Conservation (phyloP, 805 yeast genomes). For the Candida sanyiensis region DNA sequence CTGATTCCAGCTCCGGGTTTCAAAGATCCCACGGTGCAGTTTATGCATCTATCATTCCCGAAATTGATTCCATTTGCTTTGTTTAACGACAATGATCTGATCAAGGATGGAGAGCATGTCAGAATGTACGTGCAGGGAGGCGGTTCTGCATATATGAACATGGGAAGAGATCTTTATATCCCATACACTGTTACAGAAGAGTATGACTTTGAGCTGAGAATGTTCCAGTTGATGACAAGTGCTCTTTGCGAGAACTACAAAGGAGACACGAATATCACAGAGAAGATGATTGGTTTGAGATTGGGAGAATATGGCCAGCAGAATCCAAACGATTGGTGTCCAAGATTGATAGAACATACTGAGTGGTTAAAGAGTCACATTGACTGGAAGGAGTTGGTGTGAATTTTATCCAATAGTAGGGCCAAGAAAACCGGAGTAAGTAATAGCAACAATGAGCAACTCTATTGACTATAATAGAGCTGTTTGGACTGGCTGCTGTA, state of each 20-base stretch:
- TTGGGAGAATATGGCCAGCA: slow-evolving; percentile 1
- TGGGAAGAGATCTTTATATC: slow-evolving; percentile 1
- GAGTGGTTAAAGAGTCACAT: not conserved
- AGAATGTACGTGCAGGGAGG: slow-evolving; percentile 3
- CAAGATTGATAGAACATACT: not conserved
- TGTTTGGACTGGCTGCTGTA: too few relatives aligned
- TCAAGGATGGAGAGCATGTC: slow-evolving; percentile 2
- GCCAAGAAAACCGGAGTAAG: too few relatives aligned
- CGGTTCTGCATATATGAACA: not conserved
- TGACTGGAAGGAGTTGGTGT: not conserved
- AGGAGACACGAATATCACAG: not conserved
- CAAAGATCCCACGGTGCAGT: not conserved
- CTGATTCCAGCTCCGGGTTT: not conserved
- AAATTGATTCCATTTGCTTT: slow-evolving; percentile 2
- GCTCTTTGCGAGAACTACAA: not conserved
- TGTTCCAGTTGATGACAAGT: slow-evolving; percentile 1
- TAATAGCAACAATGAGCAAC: too few relatives aligned
- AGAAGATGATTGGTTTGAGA: not conserved
- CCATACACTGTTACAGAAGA: not conserved
- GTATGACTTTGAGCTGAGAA: slow-evolving; percentile 1
- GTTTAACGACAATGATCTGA: slow-evolving; percentile 1
- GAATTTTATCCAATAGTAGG: too few relatives aligned
- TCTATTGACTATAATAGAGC: too few relatives aligned
- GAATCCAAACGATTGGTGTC: slow-evolving; percentile 1
- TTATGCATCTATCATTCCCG: slow-evolving; percentile 3